Base-by-base conservation (phyloP, 331 rosid genomes). In the Malus hybrid region DNA sequence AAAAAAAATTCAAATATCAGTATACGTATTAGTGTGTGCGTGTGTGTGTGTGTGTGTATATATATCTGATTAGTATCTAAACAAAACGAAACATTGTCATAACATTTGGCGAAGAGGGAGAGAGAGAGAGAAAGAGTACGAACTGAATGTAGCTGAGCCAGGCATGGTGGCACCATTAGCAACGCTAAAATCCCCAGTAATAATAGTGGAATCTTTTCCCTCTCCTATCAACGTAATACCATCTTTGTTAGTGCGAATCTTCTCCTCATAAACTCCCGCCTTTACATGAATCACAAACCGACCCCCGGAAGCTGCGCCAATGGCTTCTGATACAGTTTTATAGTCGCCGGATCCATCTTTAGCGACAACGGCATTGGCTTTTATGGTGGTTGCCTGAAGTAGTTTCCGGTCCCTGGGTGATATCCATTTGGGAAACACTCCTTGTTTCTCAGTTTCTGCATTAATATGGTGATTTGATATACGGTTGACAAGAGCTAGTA, bases 171-270 rank as follows among this genome's bases (percentile, higher is more conserved):
- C 6, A 15, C 85, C 87, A 12, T 52, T 24, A 6, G 78, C 73
- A 5, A 42, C 82, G 15, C 87, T 76, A 34, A 24, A 80, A 65
- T 80, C 82, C 0, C 84, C 75, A 60, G 60, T 55, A 69, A 87
- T 83, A 31, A 87, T 20, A n/a, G 88, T 82, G 3, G 84, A 73
- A 74, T 78, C 65, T 76, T 80, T 78, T 24, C 91, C 91, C 14
- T 85, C 91, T 64, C 91, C 91, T 1, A 87, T 80, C 83, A 87
- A 82, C 1, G 87, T 80, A 77, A 87, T 85, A 8, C 91, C 85
- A 36, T 80, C 84, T 65, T 85, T 87, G 4, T 44, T 82, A 10
- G 81, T 76, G 7, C 19, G 39, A 75, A 85, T 85, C 85, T 87
- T 87, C 81, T 87, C 91, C 78, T 73, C 76, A 18, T 87, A 85